Percentiles rank a stretch among this genome's conserved stretches.
Evolutionary conservation across 2,329 filamentous ascomycete species (phyloP).

Genomic region (Aspergillus fijiensis): DNA sequence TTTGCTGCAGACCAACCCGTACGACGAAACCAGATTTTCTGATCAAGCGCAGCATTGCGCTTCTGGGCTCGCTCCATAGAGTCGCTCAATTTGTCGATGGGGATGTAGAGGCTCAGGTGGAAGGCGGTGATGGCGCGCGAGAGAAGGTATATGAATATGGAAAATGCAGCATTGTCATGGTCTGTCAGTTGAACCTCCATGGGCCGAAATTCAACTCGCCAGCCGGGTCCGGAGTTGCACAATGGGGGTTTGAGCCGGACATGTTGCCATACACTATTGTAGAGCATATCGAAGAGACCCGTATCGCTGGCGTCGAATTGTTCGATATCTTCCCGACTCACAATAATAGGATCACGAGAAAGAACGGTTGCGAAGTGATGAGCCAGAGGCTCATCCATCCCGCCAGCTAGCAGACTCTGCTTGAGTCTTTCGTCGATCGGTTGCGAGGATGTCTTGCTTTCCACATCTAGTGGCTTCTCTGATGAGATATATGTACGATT

Average conservation of each 20-base stretch:
- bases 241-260: constrained; percentile 45
- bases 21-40: constrained; percentile 83
- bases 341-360: constrained; percentile 14
- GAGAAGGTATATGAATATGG: constrained; percentile 86
- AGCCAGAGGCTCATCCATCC: constrained; percentile 21
- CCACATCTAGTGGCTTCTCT: constrained; percentile 45
- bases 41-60: constrained; percentile 70
- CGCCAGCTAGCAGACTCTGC: constrained; percentile 16
- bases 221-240: constrained; percentile 79
- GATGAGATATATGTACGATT: constrained; percentile 76
- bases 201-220: constrained; percentile 87
- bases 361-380: constrained; percentile 18
- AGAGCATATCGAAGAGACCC: constrained; percentile 17
- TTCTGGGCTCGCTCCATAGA: constrained; percentile 89
- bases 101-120: constrained; percentile 87
- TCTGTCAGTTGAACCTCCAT: constrained; percentile 97
- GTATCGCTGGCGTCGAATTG: constrained; percentile 10
- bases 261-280: constrained; percentile 17
- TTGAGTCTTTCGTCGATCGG: constrained; percentile 9
- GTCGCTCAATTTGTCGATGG: constrained; percentile 75
- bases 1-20: constrained; percentile 64
- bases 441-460: background rate
- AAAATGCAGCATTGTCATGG: constrained; percentile 90
- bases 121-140: constrained; percentile 84
- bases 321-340: constrained; percentile 16